Conservation (phyloP, 306 rosid species). For the Lupinus albus region DNA sequence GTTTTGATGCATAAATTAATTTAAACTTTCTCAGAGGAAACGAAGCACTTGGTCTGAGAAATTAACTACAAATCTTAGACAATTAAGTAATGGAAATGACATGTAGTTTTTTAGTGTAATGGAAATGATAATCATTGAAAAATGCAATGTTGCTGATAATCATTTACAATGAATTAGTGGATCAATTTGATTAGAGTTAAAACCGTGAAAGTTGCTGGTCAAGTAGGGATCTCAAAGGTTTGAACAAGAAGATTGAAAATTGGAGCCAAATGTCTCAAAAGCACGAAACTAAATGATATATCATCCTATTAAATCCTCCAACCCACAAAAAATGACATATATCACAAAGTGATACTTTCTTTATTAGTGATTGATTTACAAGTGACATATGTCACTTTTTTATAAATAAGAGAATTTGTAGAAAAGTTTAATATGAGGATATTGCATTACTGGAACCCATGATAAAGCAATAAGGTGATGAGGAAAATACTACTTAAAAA, state of each 20-base stretch:
- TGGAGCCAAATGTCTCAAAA: constrained; percentile 29
- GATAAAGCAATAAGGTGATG: not conserved
- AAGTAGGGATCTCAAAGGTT: constrained; percentile 36
- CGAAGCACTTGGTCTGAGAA: not conserved
- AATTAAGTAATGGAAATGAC: not conserved
- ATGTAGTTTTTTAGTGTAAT: not conserved
- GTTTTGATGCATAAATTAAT: not conserved
- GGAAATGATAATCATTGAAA: not conserved
- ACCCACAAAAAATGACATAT: no score
- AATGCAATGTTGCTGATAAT: not conserved
- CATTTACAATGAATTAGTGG: not conserved
- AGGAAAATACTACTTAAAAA: no score
- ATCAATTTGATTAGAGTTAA: not conserved
- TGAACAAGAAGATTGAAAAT: constrained; percentile 36
- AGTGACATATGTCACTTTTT: no score
- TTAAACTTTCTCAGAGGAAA: not conserved
- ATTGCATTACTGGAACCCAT: no score
- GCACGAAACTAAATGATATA: constrained; percentile 49
- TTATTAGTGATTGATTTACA: no score
- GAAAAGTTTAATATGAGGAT: no score
- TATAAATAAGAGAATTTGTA: no score
- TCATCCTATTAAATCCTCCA: no score
- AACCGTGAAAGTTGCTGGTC: not conserved
- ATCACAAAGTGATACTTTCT: no score
- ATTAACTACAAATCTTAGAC: not conserved